These are phyloP conservation scores for Medicago arabica DNA, from an alignment of 306 rosid genomes.

Conservation along the genomic window DNA sequence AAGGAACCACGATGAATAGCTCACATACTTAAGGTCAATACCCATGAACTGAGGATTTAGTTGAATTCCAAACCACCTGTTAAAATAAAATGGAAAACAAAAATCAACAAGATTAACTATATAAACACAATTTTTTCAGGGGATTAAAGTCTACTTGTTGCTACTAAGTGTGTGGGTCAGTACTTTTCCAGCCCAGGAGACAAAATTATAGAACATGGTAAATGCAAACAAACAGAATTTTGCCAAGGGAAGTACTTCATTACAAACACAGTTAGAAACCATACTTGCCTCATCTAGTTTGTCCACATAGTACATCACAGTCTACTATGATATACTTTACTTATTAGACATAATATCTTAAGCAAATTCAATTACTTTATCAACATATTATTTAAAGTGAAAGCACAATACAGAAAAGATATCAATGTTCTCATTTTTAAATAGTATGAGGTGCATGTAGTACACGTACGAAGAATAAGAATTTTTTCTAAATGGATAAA, in stretches of 20 bases:
- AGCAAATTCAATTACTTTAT: background rate
- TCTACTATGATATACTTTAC: background rate
- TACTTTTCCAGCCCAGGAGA: no score
- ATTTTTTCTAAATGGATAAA: slow-evolving; percentile 7
- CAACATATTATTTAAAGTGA: background rate
- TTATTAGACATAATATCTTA: background rate
- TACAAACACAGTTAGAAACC: background rate
- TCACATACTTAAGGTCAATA: slow-evolving; percentile 96
- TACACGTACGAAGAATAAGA: background rate
- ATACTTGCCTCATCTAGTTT: background rate
- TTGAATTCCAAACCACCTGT: slow-evolving; percentile 98
- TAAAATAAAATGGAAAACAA: slow-evolving; percentile 40
- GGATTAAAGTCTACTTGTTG: slow-evolving; percentile 12
- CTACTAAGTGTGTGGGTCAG: no score
- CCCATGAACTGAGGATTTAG: slow-evolving; percentile 90
- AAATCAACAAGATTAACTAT: slow-evolving; percentile 31
- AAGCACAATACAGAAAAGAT: background rate
- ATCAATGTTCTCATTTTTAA: background rate
- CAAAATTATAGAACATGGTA: no score
- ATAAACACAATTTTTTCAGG: slow-evolving; percentile 25
- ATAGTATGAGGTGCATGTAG: background rate
- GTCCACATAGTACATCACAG: background rate
- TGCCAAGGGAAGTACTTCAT: no score
- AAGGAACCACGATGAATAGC: slow-evolving; percentile 37
- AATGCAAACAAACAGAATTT: no score